Evolutionary conservation across 2,329 filamentous ascomycete genomes (phyloP).

Genomic region (Aureobasidium zeae): DNA sequence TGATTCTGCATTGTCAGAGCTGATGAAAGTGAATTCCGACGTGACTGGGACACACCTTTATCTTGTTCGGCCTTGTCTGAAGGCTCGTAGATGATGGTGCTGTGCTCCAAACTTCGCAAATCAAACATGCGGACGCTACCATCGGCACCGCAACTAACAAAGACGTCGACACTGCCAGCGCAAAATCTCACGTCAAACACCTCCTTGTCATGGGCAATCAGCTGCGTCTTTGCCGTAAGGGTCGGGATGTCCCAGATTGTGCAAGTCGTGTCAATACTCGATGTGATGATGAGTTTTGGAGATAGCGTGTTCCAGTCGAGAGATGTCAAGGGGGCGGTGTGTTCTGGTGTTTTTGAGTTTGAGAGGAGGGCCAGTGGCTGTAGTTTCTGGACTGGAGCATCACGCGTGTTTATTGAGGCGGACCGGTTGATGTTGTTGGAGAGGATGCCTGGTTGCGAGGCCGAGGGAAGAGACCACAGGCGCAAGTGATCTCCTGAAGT

Average conservation of each 20-base stretch:
- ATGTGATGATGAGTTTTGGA: slow-evolving; percentile 94
- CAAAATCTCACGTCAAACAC: slow-evolving; percentile 98
- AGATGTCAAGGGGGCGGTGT: slow-evolving; percentile 91
- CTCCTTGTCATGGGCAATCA: slow-evolving; percentile 98
- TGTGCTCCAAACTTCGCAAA: slow-evolving; percentile 88
- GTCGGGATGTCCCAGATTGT: slow-evolving; percentile 99
- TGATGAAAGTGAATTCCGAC: background rate
- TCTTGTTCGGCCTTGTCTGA: slow-evolving; percentile 65
- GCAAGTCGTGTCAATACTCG: slow-evolving; percentile 96
- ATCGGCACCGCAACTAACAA: slow-evolving; percentile 94
- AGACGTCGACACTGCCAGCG: slow-evolving; percentile 95
- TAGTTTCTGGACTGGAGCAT: slow-evolving; percentile 62
- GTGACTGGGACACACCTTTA: slow-evolving; percentile 30
- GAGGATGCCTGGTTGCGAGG: slow-evolving; percentile 40
- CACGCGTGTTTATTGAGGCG: slow-evolving; percentile 51
- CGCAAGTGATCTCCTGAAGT: slow-evolving; percentile 92
- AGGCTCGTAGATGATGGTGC: slow-evolving; percentile 97
- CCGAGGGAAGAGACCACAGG: slow-evolving; percentile 74
- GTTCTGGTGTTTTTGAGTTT: slow-evolving; percentile 96
- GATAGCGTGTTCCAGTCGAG: slow-evolving; percentile 98
- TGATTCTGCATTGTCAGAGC: slow-evolving; percentile 25
- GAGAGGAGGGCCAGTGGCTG: slow-evolving; percentile 87
- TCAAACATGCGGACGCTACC: slow-evolving; percentile 99
- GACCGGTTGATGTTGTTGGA: slow-evolving; percentile 62
- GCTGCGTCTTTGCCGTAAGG: slow-evolving; percentile 90